These are phyloP conservation scores for Fusarium sp. DNA, from an alignment of 2,329 filamentous ascomycete species.

Conservation along the genomic window DNA sequence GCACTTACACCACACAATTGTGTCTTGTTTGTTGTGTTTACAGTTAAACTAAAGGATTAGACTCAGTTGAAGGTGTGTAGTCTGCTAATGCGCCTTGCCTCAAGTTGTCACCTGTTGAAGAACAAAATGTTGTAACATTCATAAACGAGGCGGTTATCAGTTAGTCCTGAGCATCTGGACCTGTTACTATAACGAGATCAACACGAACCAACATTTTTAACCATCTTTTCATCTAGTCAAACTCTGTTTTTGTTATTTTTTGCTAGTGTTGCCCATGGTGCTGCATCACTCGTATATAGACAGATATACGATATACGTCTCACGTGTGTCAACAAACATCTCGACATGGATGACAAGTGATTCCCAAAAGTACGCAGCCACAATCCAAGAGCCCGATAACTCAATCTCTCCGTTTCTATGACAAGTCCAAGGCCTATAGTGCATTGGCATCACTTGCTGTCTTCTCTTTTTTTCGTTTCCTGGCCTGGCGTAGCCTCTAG, in stretches of 20 bases:
- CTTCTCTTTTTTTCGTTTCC: slow-evolving; percentile 17
- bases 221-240: neutral
- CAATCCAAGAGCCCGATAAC: slow-evolving; percentile 2
- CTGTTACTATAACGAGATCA: slow-evolving; percentile 8
- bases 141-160: slow-evolving; percentile 5
- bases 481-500: slow-evolving; percentile 3
- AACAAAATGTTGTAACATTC: neutral
- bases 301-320: neutral
- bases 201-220: neutral
- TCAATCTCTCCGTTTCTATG: slow-evolving; percentile 1
- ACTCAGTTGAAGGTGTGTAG: neutral
- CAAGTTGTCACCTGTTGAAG: neutral
- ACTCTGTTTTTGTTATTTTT: neutral
- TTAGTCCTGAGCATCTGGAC: neutral
- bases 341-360: neutral
- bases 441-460: slow-evolving; percentile 11
- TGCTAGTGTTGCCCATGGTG: slow-evolving; percentile 17
- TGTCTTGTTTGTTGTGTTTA: neutral
- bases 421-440: slow-evolving; percentile 16
- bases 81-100: slow-evolving; percentile 1
- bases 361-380: slow-evolving; percentile 35
- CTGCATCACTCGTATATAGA: slow-evolving; percentile 18
- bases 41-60: neutral
- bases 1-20: neutral
- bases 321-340: slow-evolving; percentile 11